Evolutionary conservation across 129 eudicot species (phyloP).

Genomic region (Logfia minima): DNA sequence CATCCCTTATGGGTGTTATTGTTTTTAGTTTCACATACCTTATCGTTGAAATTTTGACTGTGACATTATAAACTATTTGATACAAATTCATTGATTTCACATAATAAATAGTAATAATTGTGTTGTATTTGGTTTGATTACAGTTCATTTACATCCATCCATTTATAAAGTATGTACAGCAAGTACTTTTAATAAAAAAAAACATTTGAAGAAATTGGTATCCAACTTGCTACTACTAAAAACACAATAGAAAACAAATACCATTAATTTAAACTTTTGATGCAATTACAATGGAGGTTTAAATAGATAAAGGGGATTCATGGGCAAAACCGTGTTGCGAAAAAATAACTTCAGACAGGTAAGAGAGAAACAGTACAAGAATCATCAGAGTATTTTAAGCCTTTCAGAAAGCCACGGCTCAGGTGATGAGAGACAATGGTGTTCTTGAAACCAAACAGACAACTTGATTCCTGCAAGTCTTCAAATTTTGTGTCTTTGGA

Average conservation of each 20-base stretch:
- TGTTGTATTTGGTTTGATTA: too few species aligned
- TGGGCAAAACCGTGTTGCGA: not conserved
- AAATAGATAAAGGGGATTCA: not conserved
- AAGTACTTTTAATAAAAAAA: too few species aligned
- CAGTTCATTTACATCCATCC: not conserved
- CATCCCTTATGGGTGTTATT: not conserved
- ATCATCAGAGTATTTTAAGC: constrained; percentile 58
- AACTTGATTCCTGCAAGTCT: constrained; percentile 29
- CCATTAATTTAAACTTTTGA: constrained; percentile 7
- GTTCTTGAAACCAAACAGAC: constrained; percentile 52
- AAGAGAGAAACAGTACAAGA: constrained; percentile 62
- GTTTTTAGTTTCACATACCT: not conserved
- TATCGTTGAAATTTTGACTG: not conserved
- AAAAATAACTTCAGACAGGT: constrained; percentile 42
- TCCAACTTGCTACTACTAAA: not conserved
- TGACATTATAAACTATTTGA: not conserved
- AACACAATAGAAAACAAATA: constrained; percentile 12
- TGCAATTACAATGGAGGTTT: constrained; percentile 20
- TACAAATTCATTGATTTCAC: not conserved
- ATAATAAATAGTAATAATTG: too few species aligned
- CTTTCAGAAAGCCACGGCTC: constrained; percentile 56
- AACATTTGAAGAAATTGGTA: not conserved
- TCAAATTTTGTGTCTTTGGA: constrained; percentile 26
- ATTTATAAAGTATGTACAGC: not conserved
- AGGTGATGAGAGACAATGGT: constrained; percentile 39